Conservation (phyloP, 768 basidiomycete genomes). For the Austroboletus festivus region DNA sequence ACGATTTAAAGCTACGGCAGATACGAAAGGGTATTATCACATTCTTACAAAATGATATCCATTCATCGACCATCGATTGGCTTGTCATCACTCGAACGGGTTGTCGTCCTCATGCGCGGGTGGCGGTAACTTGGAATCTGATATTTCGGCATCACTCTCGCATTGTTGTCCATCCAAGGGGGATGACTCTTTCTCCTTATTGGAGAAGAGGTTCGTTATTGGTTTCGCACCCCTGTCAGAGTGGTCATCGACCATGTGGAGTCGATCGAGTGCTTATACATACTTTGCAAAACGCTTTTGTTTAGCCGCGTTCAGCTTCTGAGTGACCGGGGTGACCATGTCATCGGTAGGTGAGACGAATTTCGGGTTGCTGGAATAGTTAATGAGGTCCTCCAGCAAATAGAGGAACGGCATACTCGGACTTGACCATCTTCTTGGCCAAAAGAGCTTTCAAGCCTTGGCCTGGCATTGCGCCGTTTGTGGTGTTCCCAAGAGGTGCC, state of each 20-base stretch:
- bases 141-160: constrained; percentile 38
- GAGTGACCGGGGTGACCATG: constrained; percentile 88
- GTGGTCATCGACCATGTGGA: constrained; percentile 1
- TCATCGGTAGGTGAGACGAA: constrained; percentile 94
- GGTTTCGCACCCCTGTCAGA: constrained; percentile 55
- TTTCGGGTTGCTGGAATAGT: constrained; percentile 66
- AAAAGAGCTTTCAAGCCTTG: constrained; percentile 84
- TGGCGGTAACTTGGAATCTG: constrained; percentile 27
- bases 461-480: constrained; percentile 49
- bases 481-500: constrained; percentile 71
- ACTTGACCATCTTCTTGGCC: constrained; percentile 91
- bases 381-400: background rate
- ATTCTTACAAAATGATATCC: constrained; percentile 26
- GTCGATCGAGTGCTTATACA: constrained; percentile 26
- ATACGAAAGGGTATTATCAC: constrained; percentile 19
- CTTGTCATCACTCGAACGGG: constrained; percentile 53
- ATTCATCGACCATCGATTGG: constrained; percentile 1
- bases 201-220: constrained; percentile 53
- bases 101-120: constrained; percentile 60
- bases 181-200: constrained; percentile 34
- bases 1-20: constrained; percentile 23
- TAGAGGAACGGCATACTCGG: constrained; percentile 53
- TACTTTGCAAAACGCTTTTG: constrained; percentile 94
- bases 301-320: constrained; percentile 87
- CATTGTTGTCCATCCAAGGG: constrained; percentile 31